phyloP scores from a whole-genome alignment of 1,284 basidiomycete genomes.

The Vanrija humicola region DNA sequence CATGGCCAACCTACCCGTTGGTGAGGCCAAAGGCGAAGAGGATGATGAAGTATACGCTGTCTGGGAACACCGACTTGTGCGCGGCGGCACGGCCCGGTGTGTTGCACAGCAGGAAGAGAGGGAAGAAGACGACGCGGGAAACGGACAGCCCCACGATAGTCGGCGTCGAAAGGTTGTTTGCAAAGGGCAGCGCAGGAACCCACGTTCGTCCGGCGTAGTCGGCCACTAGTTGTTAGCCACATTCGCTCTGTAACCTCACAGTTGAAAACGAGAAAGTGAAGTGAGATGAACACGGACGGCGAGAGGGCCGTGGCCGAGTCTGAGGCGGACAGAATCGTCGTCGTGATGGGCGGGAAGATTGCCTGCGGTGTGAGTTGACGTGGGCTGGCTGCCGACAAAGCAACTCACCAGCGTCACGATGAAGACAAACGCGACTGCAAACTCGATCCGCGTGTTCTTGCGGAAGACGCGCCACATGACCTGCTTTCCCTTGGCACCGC shows the following conservation, averaged over 20 bases:
- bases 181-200: constrained; percentile 63
- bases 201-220: constrained; percentile 71
- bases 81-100: constrained; percentile 20
- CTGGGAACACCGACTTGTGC: constrained; percentile 61
- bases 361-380: constrained; percentile 53
- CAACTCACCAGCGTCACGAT: constrained; percentile 70
- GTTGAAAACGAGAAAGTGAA: constrained; percentile 51
- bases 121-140: constrained; percentile 68
- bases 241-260: constrained; percentile 45
- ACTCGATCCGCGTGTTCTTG: constrained; percentile 64
- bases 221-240: constrained; percentile 56
- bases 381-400: too few species aligned
- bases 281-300: constrained; percentile 45
- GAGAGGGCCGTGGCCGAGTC: constrained; percentile 44
- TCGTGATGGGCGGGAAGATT: constrained; percentile 79
- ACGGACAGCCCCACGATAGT: constrained; percentile 54
- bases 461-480: constrained; percentile 45
- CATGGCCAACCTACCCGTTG: constrained; percentile 60
- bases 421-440: constrained; percentile 72
- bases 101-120: constrained; percentile 80
- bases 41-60: constrained; percentile 67
- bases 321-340: constrained; percentile 64
- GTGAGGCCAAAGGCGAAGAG: constrained; percentile 68
- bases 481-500: constrained; percentile 11
- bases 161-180: constrained; percentile 1